Percentiles rank a stretch among this genome's conserved stretches.
Conservation (phyloP, 768 basidiomycete species). For the Tricholoma sp. region DNA sequence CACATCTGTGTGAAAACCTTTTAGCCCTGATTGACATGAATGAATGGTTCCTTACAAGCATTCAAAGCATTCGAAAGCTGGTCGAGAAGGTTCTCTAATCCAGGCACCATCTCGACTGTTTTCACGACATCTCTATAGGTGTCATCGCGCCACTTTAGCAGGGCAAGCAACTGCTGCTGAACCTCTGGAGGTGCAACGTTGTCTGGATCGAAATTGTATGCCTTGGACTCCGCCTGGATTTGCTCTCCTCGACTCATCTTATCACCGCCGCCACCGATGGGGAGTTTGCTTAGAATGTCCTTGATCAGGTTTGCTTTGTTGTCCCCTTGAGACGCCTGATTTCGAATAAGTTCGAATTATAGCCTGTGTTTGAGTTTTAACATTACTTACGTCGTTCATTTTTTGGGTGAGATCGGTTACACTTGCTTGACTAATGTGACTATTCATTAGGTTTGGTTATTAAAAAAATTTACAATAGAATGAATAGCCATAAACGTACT, state of each 20-base stretch:
- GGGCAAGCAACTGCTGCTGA: slow-evolving; percentile 46
- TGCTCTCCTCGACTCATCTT: slow-evolving; percentile 51
- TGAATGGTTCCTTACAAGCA: slow-evolving; percentile 41
- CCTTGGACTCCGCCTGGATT: slow-evolving; percentile 50
- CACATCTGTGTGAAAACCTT: slow-evolving; percentile 35
- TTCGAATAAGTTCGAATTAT: neutral
- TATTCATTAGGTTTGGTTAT: slow-evolving; percentile 16
- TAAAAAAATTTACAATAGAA: neutral
- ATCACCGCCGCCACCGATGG: slow-evolving; percentile 44
- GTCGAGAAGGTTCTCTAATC: slow-evolving; percentile 51
- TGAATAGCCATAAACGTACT: slow-evolving; percentile 30
- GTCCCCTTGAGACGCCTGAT: slow-evolving; percentile 29
- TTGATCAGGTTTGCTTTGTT: slow-evolving; percentile 35
- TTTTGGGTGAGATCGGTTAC: slow-evolving; percentile 53
- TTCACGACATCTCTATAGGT: slow-evolving; percentile 47
- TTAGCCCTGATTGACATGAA: neutral
- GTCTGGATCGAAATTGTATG: slow-evolving; percentile 58
- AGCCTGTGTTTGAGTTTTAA: neutral
- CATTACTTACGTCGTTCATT: slow-evolving; percentile 33
- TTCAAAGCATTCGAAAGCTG: slow-evolving; percentile 61
- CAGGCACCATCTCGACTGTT: slow-evolving; percentile 65
- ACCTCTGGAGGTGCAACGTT: slow-evolving; percentile 62
- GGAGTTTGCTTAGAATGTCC: slow-evolving; percentile 43
- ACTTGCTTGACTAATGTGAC: slow-evolving; percentile 55
- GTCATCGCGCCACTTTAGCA: slow-evolving; percentile 62